phyloP scores from a whole-genome alignment of 1,139 yeast species.

The Entelexis paramagnoliae region DNA sequence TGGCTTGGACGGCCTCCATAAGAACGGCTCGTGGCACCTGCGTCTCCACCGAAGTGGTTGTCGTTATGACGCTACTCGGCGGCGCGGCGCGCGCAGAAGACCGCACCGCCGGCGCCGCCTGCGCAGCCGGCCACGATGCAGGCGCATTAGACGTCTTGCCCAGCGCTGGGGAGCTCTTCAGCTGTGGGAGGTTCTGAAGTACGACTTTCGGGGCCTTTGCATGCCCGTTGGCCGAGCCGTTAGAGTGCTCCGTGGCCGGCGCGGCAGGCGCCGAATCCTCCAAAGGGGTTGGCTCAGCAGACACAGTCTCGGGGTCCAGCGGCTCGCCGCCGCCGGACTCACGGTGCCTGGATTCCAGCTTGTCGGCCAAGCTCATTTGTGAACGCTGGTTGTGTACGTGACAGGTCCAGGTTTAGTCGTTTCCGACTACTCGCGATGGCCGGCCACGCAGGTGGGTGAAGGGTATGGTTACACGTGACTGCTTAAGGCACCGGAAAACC shows the following conservation, averaged over 20 bases:
- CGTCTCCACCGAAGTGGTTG: constrained; percentile 8
- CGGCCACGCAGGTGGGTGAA: constrained; percentile 3
- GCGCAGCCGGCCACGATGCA: constrained; percentile 1
- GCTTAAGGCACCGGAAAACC: background rate
- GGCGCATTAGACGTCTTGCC: background rate
- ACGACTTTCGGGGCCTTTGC: background rate
- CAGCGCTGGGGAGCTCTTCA: background rate
- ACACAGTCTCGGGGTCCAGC: background rate
- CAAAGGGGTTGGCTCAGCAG: background rate
- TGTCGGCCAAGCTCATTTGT: constrained; percentile 16
- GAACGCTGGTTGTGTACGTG: constrained; percentile 2
- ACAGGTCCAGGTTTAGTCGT: constrained; percentile 6
- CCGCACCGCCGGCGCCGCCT: background rate
- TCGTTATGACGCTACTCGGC: background rate
- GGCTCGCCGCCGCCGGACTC: constrained; percentile 2
- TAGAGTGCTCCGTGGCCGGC: background rate
- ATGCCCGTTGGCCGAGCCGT: constrained; percentile 1
- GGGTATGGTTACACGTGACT: background rate
- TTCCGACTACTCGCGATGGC: constrained; percentile 1
- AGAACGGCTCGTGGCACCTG: constrained; percentile 4
- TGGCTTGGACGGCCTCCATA: constrained; percentile 9
- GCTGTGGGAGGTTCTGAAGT: constrained; percentile 1
- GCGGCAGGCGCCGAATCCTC: background rate
- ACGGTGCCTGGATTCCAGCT: constrained; percentile 13
- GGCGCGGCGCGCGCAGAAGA: background rate